phyloP scores from a whole-genome alignment of 2,329 filamentous ascomycete species.

The Pseudocercospora vitis region DNA sequence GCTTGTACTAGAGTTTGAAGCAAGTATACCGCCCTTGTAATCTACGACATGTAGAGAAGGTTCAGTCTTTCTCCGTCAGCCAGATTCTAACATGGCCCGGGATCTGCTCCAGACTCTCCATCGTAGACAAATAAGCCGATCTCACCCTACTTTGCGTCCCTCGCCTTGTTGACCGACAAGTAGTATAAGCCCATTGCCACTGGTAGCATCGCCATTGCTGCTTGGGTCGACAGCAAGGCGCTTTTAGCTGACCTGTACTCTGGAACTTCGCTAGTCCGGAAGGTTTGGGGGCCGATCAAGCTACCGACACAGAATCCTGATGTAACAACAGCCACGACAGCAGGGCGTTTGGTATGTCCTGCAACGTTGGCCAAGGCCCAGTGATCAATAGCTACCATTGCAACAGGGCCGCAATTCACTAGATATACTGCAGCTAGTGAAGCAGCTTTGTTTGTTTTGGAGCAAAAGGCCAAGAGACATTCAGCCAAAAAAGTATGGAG shows the following conservation, averaged over 20 bases:
- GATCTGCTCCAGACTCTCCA: not conserved
- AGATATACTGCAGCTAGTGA: slow-evolving; percentile 37
- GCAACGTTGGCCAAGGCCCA: slow-evolving; percentile 49
- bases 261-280: slow-evolving; percentile 37
- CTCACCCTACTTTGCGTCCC: slow-evolving; percentile 3
- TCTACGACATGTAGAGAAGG: slow-evolving; percentile 7
- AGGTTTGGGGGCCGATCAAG: slow-evolving; percentile 41
- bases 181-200: slow-evolving; percentile 5
- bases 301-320: slow-evolving; percentile 44
- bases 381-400: slow-evolving; percentile 37
- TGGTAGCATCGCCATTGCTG: not conserved
- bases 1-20: not conserved
- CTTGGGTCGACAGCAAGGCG: slow-evolving; percentile 16
- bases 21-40: not conserved
- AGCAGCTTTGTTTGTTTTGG: not conserved
- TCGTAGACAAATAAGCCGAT: not conserved
- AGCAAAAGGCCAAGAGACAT: slow-evolving; percentile 1
- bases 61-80: not conserved
- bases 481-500: not conserved
- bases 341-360: slow-evolving; percentile 42
- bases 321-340: slow-evolving; percentile 37
- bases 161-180: not conserved
- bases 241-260: slow-evolving; percentile 42
- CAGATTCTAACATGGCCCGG: slow-evolving; percentile 3
- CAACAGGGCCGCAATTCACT: slow-evolving; percentile 35